A percentile compares a stretch with the other conserved stretches of the same genome.
Evolutionary conservation across 345 rosid genomes (phyloP).

Genomic region (Nasturtium officinale): DNA sequence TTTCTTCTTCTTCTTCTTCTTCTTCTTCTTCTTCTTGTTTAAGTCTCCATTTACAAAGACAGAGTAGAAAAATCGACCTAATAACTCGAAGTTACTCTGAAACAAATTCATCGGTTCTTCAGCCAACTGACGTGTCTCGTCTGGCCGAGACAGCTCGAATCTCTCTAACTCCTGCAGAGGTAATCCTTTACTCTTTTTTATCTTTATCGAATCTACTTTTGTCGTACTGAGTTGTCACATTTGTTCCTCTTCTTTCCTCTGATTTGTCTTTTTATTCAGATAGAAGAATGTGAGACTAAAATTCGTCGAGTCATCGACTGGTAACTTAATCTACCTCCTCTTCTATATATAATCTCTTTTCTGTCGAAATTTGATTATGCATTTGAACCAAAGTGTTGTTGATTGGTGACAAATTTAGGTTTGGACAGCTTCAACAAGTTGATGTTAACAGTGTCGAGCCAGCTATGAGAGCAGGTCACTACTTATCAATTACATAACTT

Average conservation of each 20-base stretch:
- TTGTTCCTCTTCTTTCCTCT: not conserved
- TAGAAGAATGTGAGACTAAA: conserved; percentile 68
- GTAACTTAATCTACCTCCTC: conserved; percentile 36
- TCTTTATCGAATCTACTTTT: not conserved
- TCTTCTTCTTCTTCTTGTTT: conserved; percentile 23
- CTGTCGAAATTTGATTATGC: not conserved
- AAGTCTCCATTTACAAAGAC: conserved; percentile 6
- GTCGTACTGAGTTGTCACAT: not conserved
- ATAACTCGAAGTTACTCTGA: conserved; percentile 43
- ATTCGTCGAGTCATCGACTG: conserved; percentile 72
- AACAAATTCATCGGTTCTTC: conserved; percentile 48
- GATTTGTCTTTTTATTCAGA: conserved; percentile 35
- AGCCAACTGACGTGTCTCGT: conserved; percentile 65
- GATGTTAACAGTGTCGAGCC: conserved; percentile 78
- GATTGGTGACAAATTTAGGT: conserved; percentile 52
- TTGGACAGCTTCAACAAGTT: conserved; percentile 89
- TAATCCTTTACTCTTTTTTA: conserved; percentile 13
- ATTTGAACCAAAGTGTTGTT: not conserved
- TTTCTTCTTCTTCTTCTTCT: conserved; percentile 16
- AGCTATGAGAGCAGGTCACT: conserved; percentile 77
- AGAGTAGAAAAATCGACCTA: not conserved
- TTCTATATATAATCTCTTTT: not conserved
- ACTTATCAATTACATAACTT: not conserved
- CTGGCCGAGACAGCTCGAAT: conserved; percentile 85
- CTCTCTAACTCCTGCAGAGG: conserved; percentile 69